Evolutionary conservation across 2,329 filamentous ascomycete genomes (phyloP).

Genomic region (Chalaropsis ovoidea): DNA sequence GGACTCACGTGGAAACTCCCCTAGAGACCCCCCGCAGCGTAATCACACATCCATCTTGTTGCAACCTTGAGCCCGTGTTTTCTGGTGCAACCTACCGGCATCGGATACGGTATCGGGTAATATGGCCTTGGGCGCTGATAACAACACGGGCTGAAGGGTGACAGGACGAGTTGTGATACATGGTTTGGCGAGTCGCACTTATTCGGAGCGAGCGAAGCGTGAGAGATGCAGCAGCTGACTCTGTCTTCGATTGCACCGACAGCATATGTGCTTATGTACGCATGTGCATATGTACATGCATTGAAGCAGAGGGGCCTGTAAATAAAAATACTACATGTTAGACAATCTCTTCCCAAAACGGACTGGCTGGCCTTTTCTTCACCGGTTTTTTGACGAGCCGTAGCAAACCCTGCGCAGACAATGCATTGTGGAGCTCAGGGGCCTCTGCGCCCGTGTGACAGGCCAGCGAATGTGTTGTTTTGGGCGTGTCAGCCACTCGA

Average conservation of each 20-base stretch:
- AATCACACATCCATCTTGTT: neutral
- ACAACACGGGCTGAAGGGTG: neutral
- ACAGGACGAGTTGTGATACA: neutral
- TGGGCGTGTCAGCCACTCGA: neutral
- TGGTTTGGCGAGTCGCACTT: neutral
- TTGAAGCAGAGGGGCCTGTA: neutral
- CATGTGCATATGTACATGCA: neutral
- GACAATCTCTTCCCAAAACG: neutral
- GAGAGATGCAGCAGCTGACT: neutral
- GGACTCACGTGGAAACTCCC: neutral
- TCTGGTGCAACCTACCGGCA: neutral
- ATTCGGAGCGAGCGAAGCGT: neutral
- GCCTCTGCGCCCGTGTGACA: conserved; percentile 1
- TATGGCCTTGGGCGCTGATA: neutral
- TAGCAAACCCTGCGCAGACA: conserved; percentile 4
- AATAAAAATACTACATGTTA: neutral
- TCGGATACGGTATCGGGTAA: neutral
- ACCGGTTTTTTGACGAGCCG: neutral
- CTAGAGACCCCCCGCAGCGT: neutral
- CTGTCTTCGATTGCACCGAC: neutral
- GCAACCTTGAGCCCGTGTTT: neutral
- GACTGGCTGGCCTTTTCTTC: conserved; percentile 5
- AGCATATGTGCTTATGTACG: no score
- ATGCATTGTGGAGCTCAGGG: conserved; percentile 8
- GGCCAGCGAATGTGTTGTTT: neutral